Evolutionary conservation across 257 asterid genomes (phyloP), one percentile per base, ranked within the genome.

Genomic region (Nicotiana attenuata): DNA sequence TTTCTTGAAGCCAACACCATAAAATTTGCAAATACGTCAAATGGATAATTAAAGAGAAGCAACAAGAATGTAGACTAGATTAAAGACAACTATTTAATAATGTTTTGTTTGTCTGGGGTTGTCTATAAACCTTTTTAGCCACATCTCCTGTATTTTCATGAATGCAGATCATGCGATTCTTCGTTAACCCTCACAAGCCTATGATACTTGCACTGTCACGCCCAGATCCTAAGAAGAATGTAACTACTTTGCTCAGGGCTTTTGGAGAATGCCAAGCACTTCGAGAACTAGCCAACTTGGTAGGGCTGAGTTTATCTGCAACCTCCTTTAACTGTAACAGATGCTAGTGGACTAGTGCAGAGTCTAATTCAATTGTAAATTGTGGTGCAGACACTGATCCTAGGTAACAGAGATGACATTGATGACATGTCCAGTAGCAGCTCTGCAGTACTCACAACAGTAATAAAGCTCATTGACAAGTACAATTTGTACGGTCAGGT

Each of bases 161-260:
- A 45, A 82, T 84, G 87, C 91, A 92, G 96, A 89, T 92, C 31
- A 89, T 87, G 93, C 85, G 92, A 65, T 92, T 90, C 75, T 90
- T 92, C 82, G 71, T 87, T 5, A 90, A 92, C 82, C 94, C 94
- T 57, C 93, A 89, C 89, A 92, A 92, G 92, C 96, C 96, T 38
- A 92, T 92, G 94, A 88, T 92, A 85, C 93, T 90, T 64, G 96
- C 94, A 66, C 81, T 92, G 82, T 89, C 96, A 35, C 91, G 92
- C 61, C 93, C 96, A 13, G 93, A 92, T 84, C 94, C 96, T 65
- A 90, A 92, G 88, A 92, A 90, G 85, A 92, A 90, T 80, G 85
- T 92, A 28, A 90, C 90, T 77, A 89, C 91, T 67, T 86, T 92
- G 84, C 90, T 92, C 84, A 86, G 89, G 91, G 96, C 96, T 68